Evolutionary conservation across 2,329 filamentous ascomycete species (phyloP).

Genomic region (Diplodia intermedia): DNA sequence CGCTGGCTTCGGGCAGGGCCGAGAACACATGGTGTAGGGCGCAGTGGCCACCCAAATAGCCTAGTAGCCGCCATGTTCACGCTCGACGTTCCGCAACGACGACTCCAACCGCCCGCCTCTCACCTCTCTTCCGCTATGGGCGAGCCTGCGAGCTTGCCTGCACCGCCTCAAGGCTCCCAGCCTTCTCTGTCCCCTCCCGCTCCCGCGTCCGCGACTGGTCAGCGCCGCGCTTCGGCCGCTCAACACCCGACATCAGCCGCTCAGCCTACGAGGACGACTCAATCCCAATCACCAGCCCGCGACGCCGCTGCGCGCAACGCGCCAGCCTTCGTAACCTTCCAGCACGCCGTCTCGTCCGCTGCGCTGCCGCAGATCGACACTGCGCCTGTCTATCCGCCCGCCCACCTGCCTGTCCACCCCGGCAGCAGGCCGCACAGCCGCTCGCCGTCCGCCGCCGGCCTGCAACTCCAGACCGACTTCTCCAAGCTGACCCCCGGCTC

Average conservation of each 20-base stretch:
- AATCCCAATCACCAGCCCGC: constrained; percentile 6
- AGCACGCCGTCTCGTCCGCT: constrained; percentile 22
- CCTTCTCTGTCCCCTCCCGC: constrained; percentile 4
- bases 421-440: constrained; percentile 44
- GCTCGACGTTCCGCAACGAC: constrained; percentile 24
- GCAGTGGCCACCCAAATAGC: not conserved
- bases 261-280: constrained; percentile 18
- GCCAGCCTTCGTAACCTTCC: constrained; percentile 5
- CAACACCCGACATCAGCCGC: constrained; percentile 29
- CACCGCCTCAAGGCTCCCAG: constrained; percentile 17
- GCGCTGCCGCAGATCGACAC: constrained; percentile 22
- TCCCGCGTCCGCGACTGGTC: not conserved
- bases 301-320: constrained; percentile 2
- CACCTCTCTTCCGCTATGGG: constrained; percentile 25
- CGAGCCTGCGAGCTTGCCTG: constrained; percentile 31
- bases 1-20: not conserved
- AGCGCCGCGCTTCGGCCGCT: constrained; percentile 16
- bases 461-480: constrained; percentile 43
- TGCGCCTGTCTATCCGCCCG: constrained; percentile 30
- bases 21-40: not conserved
- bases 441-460: constrained; percentile 41
- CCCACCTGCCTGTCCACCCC: constrained; percentile 37
- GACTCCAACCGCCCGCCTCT: constrained; percentile 19
- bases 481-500: constrained; percentile 31
- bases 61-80: constrained; percentile 18